Evolutionary conservation across 2,329 filamentous ascomycete species (phyloP).

Genomic region (Ophiostoma angusticollis): DNA sequence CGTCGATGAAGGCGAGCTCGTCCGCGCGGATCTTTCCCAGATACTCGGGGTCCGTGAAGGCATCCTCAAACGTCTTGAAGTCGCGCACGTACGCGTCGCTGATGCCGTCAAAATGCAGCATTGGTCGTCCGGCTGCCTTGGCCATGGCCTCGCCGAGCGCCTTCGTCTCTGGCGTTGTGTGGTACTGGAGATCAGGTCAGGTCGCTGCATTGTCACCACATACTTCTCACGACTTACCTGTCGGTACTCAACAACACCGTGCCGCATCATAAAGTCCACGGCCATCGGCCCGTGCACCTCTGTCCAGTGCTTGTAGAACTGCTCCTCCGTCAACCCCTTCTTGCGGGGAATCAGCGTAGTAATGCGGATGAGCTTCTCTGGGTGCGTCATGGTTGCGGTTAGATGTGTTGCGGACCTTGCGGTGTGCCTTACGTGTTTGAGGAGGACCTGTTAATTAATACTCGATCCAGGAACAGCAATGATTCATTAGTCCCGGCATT

Average conservation of each 20-base stretch:
- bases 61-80: slow-evolving; percentile 6
- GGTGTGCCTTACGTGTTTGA: too few species aligned
- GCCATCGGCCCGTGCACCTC: slow-evolving; percentile 13
- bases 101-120: slow-evolving; percentile 9
- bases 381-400: slow-evolving; percentile 1
- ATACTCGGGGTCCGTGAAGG: slow-evolving; percentile 11
- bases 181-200: too few species aligned
- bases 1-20: slow-evolving; percentile 9
- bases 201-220: too few species aligned
- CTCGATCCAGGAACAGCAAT: too few species aligned
- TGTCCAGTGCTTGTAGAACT: slow-evolving; percentile 15
- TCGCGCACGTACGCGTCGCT: slow-evolving; percentile 9
- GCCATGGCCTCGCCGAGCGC: slow-evolving; percentile 10
- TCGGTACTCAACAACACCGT: slow-evolving; percentile 11
- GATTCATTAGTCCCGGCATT: too few species aligned
- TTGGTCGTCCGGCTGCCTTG: slow-evolving; percentile 9
- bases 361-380: slow-evolving; percentile 15
- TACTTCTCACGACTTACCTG: slow-evolving; percentile 6
- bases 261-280: slow-evolving; percentile 14
- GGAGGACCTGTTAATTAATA: too few species aligned
- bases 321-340: slow-evolving; percentile 9
- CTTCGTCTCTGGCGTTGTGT: slow-evolving; percentile 10
- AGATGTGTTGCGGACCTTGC: neutral
- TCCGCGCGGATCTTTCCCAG: slow-evolving; percentile 7
- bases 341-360: slow-evolving; percentile 14